phyloP scores from a whole-genome alignment of 352 stramenopile species.

The Albugo candida region DNA sequence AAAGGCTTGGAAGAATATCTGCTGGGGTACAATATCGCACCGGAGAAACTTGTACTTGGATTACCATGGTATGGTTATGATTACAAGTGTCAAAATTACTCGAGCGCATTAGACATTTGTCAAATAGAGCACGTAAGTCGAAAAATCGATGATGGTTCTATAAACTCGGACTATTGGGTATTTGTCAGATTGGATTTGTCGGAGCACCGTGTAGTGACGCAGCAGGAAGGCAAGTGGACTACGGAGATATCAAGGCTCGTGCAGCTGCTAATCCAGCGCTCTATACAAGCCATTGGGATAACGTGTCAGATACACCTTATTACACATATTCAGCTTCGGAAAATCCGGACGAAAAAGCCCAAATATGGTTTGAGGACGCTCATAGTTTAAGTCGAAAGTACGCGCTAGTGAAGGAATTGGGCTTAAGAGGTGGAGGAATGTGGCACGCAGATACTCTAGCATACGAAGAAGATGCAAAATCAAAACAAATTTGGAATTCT shows the following conservation, averaged over 20 bases:
- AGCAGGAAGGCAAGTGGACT: conserved; percentile 38
- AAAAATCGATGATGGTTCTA: not conserved
- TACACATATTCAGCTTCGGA: conserved; percentile 25
- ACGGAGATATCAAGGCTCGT: conserved; percentile 17
- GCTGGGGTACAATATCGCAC: conserved; percentile 25
- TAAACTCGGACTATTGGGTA: not conserved
- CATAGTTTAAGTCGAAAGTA: conserved; percentile 38
- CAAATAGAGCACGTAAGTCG: conserved; percentile 11
- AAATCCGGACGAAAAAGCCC: conserved; percentile 4
- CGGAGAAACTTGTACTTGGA: conserved; percentile 73
- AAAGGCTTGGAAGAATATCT: conserved; percentile 66
- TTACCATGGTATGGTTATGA: conserved; percentile 84
- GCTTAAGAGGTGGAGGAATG: conserved; percentile 50
- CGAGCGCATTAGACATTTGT: conserved; percentile 9
- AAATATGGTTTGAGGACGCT: conserved; percentile 64
- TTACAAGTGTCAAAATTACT: conserved; percentile 34
- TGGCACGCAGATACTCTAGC: conserved; percentile 68
- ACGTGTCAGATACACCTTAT: conserved; percentile 26
- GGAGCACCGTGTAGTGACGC: conserved; percentile 61
- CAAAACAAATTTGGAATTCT: no score
- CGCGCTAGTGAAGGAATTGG: conserved; percentile 20
- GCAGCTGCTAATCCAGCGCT: not conserved
- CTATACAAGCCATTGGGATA: conserved; percentile 1
- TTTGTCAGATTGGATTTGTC: conserved; percentile 28
- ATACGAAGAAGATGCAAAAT: conserved; percentile 12